Percentiles rank a stretch among this genome's conserved stretches.
Evolutionary conservation across 2,329 filamentous ascomycete genomes (phyloP).

Genomic region (Neonectria coccinea): DNA sequence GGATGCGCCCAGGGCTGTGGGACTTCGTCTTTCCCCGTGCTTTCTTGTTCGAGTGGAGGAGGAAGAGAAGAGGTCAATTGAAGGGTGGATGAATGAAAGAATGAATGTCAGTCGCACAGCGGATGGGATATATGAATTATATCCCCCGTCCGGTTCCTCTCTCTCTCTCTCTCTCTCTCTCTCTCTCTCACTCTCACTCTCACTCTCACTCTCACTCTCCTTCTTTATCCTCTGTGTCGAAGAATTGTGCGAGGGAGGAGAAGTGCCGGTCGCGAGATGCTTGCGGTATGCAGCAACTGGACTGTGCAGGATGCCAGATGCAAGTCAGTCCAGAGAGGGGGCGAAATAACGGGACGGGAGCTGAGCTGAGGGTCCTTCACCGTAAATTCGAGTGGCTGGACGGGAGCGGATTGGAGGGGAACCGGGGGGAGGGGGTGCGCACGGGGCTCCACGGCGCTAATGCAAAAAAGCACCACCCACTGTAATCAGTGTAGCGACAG

Average conservation of each 20-base stretch:
- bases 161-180: neutral
- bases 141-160: neutral
- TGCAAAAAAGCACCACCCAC: neutral
- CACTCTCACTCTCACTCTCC: constrained; percentile 1
- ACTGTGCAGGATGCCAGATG: constrained; percentile 23
- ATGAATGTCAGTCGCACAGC: neutral
- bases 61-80: too few relatives aligned
- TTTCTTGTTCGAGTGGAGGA: neutral
- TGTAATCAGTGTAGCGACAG: neutral
- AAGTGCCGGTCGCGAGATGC: constrained; percentile 13
- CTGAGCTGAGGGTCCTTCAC: constrained; percentile 30
- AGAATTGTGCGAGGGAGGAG: constrained; percentile 2
- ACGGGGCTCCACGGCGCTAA: neutral
- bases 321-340: constrained; percentile 15
- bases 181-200: constrained; percentile 3
- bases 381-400: constrained; percentile 51
- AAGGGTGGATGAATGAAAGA: too few relatives aligned
- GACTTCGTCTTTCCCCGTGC: too few relatives aligned
- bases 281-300: constrained; percentile 9
- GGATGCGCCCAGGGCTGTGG: neutral
- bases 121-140: neutral
- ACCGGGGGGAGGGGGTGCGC: too few relatives aligned
- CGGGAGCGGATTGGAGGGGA: constrained; percentile 6
- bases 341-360: neutral
- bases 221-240: neutral